A percentile compares a stretch with the other conserved stretches of the same genome.
Conservation (phyloP, 2,329 filamentous ascomycete genomes). For the Hypoxylon sp. region DNA sequence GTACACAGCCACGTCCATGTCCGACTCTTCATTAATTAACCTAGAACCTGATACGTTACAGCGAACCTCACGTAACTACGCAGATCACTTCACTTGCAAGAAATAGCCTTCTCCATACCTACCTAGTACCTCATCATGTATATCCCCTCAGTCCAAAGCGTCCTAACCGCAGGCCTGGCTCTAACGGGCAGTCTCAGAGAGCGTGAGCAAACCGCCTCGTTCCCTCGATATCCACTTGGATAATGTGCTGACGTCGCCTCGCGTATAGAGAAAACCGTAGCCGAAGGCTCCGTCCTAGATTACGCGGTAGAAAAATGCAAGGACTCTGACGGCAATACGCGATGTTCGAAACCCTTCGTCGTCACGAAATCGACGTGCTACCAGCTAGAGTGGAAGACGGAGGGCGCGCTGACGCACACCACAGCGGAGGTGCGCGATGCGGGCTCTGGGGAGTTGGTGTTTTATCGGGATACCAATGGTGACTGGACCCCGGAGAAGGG, state of each 20-base stretch:
- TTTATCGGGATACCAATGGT: slow-evolving; percentile 56
- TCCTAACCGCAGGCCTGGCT: slow-evolving; percentile 43
- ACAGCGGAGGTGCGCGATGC: slow-evolving; percentile 43
- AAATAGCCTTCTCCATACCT: too few relatives aligned
- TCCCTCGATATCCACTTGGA: too few relatives aligned
- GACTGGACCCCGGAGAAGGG: slow-evolving; percentile 56
- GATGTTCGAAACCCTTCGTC: slow-evolving; percentile 53
- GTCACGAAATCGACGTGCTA: slow-evolving; percentile 52
- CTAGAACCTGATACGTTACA: not conserved
- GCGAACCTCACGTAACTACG: not conserved
- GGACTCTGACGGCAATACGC: slow-evolving; percentile 50
- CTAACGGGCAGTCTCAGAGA: slow-evolving; percentile 36
- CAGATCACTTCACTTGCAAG: too few relatives aligned
- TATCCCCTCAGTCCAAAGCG: slow-evolving; percentile 42
- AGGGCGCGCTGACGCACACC: slow-evolving; percentile 50
- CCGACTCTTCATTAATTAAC: too few relatives aligned
- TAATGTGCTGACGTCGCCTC: slow-evolving; percentile 12
- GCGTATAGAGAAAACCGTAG: too few relatives aligned
- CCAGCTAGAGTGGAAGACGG: slow-evolving; percentile 52
- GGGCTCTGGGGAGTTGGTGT: slow-evolving; percentile 52
- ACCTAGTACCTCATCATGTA: slow-evolving; percentile 42
- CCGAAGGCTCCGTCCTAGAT: slow-evolving; percentile 52
- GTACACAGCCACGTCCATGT: too few relatives aligned
- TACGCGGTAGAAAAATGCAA: slow-evolving; percentile 53
- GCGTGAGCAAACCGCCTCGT: slow-evolving; percentile 30